phyloP scores from a whole-genome alignment of 1,139 yeast species.

The Pichia sp. region DNA sequence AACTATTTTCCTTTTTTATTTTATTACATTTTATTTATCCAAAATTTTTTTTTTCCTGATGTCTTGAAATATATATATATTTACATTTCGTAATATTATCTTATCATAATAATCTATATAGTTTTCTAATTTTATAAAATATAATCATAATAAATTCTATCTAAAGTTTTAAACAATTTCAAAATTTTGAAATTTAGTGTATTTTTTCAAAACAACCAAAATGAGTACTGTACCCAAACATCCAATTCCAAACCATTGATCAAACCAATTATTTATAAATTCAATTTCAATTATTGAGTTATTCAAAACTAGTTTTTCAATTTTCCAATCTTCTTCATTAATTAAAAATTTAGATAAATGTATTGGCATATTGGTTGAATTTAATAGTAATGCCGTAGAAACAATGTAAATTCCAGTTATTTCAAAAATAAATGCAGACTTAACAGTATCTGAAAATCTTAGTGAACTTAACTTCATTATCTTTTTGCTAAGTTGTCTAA shows the following conservation, averaged over 20 bases:
- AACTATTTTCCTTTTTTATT: too few relatives aligned
- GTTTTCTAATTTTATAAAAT: too few relatives aligned
- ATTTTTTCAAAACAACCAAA: slow-evolving; percentile 26
- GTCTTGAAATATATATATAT: too few relatives aligned
- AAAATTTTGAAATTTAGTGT: background rate
- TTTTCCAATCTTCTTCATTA: slow-evolving; percentile 5
- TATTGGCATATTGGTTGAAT: slow-evolving; percentile 44
- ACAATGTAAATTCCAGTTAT: slow-evolving; percentile 72
- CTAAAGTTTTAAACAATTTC: too few relatives aligned
- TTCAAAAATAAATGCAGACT: slow-evolving; percentile 42
- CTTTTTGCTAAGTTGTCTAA: slow-evolving; percentile 22
- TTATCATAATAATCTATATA: too few relatives aligned
- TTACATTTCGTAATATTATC: too few relatives aligned
- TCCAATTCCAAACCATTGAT: slow-evolving; percentile 57
- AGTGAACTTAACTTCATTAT: slow-evolving; percentile 23
- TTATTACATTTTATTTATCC: too few relatives aligned
- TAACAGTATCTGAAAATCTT: slow-evolving; percentile 7
- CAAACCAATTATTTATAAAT: slow-evolving; percentile 76
- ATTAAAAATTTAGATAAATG: slow-evolving; percentile 10
- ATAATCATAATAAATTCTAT: too few relatives aligned
- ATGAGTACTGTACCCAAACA: slow-evolving; percentile 46
- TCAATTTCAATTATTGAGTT: slow-evolving; percentile 40
- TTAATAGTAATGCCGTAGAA: slow-evolving; percentile 69
- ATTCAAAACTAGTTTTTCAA: slow-evolving; percentile 17
- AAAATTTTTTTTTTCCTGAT: too few relatives aligned